Evolutionary conservation across 75 land plant species (phyloP).

Genomic region (Cupressus sempervirens): DNA sequence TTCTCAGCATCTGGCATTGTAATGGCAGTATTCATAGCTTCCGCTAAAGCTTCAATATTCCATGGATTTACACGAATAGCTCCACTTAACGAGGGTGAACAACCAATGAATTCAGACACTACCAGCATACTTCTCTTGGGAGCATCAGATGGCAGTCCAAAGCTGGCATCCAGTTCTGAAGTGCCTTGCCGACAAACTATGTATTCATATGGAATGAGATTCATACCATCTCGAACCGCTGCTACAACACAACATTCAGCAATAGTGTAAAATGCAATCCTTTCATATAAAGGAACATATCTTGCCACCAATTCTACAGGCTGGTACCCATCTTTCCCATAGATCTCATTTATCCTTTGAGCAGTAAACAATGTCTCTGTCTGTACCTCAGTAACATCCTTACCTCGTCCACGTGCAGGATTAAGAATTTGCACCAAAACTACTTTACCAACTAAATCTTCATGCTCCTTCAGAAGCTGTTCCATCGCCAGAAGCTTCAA

Average conservation of each 20-base stretch:
- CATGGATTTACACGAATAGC: slow-evolving; percentile 89
- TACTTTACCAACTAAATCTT: slow-evolving; percentile 49
- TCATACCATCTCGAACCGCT: slow-evolving; percentile 90
- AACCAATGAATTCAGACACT: slow-evolving; percentile 86
- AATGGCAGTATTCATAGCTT: slow-evolving; percentile 66
- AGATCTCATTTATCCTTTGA: slow-evolving; percentile 53
- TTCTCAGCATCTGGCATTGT: slow-evolving; percentile 62
- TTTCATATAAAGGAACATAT: slow-evolving; percentile 52
- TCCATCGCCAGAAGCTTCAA: slow-evolving; percentile 78
- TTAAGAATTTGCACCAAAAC: slow-evolving; percentile 52
- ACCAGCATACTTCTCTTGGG: slow-evolving; percentile 68
- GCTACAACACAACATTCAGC: slow-evolving; percentile 89
- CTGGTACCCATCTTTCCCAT: slow-evolving; percentile 47
- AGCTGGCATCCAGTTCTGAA: slow-evolving; percentile 30
- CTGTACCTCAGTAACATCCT: slow-evolving; percentile 58
- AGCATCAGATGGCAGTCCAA: slow-evolving; percentile 19
- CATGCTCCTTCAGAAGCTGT: slow-evolving; percentile 55
- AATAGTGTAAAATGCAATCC: slow-evolving; percentile 65
- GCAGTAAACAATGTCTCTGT: slow-evolving; percentile 38
- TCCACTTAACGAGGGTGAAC: slow-evolving; percentile 87
- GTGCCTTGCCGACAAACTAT: slow-evolving; percentile 71
- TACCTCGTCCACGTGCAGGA: slow-evolving; percentile 63
- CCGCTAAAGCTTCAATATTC: slow-evolving; percentile 84
- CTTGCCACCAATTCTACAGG: slow-evolving; percentile 63
- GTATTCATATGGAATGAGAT: slow-evolving; percentile 79